A percentile compares a stretch with the other conserved stretches of the same genome.
Evolutionary conservation across 352 stramenopile genomes (phyloP).

Genomic region (Paralagenidium karlingii): DNA sequence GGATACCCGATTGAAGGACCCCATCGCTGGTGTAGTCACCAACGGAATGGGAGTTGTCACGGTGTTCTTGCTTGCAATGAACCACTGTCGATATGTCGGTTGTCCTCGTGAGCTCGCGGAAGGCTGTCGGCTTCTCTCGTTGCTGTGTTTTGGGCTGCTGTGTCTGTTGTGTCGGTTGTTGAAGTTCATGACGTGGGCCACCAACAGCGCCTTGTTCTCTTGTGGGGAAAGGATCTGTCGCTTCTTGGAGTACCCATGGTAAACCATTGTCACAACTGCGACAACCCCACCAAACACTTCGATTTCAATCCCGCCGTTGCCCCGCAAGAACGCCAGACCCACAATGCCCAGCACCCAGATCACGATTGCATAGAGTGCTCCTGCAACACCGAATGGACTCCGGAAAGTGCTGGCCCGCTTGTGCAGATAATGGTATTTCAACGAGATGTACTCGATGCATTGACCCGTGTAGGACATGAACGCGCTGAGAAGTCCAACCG

Average conservation of each 20-base stretch:
- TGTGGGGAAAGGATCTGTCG: conserved; percentile 10
- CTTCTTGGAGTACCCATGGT: conserved; percentile 7
- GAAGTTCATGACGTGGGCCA: conserved; percentile 15
- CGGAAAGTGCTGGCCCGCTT: conserved; percentile 9
- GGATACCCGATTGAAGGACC: too few species aligned
- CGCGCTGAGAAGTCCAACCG: conserved; percentile 9
- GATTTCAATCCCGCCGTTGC: conserved; percentile 3
- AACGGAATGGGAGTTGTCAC: too few species aligned
- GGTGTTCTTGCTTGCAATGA: too few species aligned
- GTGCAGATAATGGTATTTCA: conserved; percentile 8
- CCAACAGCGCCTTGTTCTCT: conserved; percentile 11
- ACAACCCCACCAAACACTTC: background rate
- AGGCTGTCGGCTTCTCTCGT: too few species aligned
- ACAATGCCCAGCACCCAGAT: conserved; percentile 4
- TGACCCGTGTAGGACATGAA: conserved; percentile 11
- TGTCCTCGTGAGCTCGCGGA: too few species aligned
- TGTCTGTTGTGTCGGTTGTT: conserved; percentile 3
- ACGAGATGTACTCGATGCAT: conserved; percentile 13
- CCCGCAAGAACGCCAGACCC: conserved; percentile 5
- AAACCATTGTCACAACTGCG: conserved; percentile 4
- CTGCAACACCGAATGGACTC: conserved; percentile 7
- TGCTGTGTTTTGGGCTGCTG: too few species aligned
- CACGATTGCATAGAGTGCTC: conserved; percentile 8
- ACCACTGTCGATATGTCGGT: too few species aligned
- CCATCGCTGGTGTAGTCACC: too few species aligned